Evolutionary conservation across 2,329 filamentous ascomycete genomes (phyloP).

Genomic region (Thermochaetoides dissita): DNA sequence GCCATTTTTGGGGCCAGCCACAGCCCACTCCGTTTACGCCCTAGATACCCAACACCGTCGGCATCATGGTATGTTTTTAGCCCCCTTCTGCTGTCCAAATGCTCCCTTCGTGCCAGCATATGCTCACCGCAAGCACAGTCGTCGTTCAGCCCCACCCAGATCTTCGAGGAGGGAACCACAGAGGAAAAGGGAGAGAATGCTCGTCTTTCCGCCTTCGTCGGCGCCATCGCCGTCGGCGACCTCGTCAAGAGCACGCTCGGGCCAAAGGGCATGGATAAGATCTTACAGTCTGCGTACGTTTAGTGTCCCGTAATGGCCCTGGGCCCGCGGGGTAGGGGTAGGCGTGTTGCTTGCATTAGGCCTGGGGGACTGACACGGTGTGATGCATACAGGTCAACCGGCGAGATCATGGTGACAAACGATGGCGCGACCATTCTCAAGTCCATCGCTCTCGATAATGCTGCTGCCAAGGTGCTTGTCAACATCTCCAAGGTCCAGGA

Average conservation of each 20-base stretch:
- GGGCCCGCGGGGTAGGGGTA: no score
- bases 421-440: slow-evolving; percentile 98
- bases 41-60: slow-evolving; percentile 4
- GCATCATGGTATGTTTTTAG: slow-evolving; percentile 11
- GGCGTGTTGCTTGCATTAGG: neutral
- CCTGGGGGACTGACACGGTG: slow-evolving; percentile 6
- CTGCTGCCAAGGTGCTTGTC: slow-evolving; percentile 92
- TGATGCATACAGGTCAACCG: slow-evolving; percentile 54
- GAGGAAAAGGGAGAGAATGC: slow-evolving; percentile 99
- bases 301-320: slow-evolving; percentile 5
- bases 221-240: slow-evolving; percentile 93
- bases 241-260: slow-evolving; percentile 94
- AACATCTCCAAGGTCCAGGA: slow-evolving; percentile 99
- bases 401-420: slow-evolving; percentile 96
- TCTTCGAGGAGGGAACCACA: slow-evolving; percentile 92
- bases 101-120: neutral
- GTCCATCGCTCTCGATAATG: slow-evolving; percentile 95
- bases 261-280: slow-evolving; percentile 99
- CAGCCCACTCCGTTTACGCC: neutral
- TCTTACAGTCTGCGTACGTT: slow-evolving; percentile 80
- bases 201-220: slow-evolving; percentile 93
- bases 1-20: no score
- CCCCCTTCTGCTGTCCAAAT: neutral
- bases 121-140: slow-evolving; percentile 20
- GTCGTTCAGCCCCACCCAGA: slow-evolving; percentile 82